Conservation (phyloP, 2,329 filamentous ascomycete species). For the Pyrenophora seminiperda region DNA sequence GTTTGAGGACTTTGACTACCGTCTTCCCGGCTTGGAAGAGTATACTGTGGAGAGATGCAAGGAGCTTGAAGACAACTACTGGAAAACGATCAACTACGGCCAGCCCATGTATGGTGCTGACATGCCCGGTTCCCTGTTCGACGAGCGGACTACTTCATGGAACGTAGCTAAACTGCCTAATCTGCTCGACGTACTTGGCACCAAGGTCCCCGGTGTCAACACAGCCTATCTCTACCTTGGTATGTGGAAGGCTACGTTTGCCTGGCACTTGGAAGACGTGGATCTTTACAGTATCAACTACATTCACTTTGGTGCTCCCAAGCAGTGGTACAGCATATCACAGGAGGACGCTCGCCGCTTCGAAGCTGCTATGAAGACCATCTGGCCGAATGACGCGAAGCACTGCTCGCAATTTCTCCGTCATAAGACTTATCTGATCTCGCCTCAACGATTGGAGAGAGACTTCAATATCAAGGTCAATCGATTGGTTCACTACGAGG, state of each 20-base stretch:
- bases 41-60: constrained; percentile 91
- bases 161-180: constrained; percentile 96
- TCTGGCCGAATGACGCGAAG: constrained; percentile 95
- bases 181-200: constrained; percentile 88
- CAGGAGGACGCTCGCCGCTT: constrained; percentile 92
- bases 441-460: constrained; percentile 81
- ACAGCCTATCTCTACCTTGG: constrained; percentile 96
- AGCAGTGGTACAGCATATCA: constrained; percentile 99
- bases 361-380: constrained; percentile 90
- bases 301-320: constrained; percentile 96
- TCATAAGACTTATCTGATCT: constrained; percentile 97
- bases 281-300: constrained; percentile 99
- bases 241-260: constrained; percentile 99
- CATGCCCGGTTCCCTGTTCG: constrained; percentile 92
- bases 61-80: constrained; percentile 92
- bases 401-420: constrained; percentile 94
- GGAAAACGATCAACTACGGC: constrained; percentile 96
- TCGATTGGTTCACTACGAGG: constrained; percentile 91
- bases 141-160: constrained; percentile 82
- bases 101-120: constrained; percentile 95
- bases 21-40: constrained; percentile 79
- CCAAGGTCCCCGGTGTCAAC: constrained; percentile 96
- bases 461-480: constrained; percentile 97
- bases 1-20: constrained; percentile 90
- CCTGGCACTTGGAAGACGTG: constrained; percentile 98